Evolutionary conservation across 345 rosid species (phyloP), one percentile per base, ranked within the genome.

Genomic region (Mangifera indica): DNA sequence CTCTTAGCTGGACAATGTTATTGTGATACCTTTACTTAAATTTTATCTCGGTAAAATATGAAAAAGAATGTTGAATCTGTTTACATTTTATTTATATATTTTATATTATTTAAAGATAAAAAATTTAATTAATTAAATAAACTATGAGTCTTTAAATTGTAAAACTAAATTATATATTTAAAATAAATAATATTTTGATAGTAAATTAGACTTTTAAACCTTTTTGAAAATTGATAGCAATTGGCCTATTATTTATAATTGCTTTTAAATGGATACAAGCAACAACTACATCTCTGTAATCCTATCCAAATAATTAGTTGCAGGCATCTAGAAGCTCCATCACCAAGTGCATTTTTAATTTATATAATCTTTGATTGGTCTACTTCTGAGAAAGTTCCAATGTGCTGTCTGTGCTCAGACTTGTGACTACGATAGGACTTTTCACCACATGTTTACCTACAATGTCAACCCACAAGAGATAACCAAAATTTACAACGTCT

Each of bases 341-440:
- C 32, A 45, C 57, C 24, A 66, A 24, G 17, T 5, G 12, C 17
- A 25, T 66, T 22, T 15, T 66, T 26, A 3, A 42, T 44, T 24
- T 58, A 45, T 17, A 44, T 25, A 57, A 63, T 13, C 37, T 76
- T 76, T 55, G n/a, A 24, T 53, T n/a, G 11, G 11, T 26, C 46
- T 21, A 12, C 0, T 37, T 12, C 7, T 40, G 45, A 34, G 45
- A 56, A 46, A 13, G 6, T 18, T n/a, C 3, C 4, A 46, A 9
- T 2, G 56, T 34, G 49, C 29, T 53, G 4, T 53, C 15, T 2
- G 60, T 45, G 49, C 48, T 58, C 11, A 78, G 20, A 29, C 64
- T 72, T 14, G 84, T 74, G 18, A 73, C 81, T 5, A 77, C 86
- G 26, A 89, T 77, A 7, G 89, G 87, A 76, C 93, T 89, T 51